Evolutionary conservation across 495 filamentous ascomycete species (phyloP), one percentile per base, ranked within the genome.

Genomic region (Penicillium canescens): DNA sequence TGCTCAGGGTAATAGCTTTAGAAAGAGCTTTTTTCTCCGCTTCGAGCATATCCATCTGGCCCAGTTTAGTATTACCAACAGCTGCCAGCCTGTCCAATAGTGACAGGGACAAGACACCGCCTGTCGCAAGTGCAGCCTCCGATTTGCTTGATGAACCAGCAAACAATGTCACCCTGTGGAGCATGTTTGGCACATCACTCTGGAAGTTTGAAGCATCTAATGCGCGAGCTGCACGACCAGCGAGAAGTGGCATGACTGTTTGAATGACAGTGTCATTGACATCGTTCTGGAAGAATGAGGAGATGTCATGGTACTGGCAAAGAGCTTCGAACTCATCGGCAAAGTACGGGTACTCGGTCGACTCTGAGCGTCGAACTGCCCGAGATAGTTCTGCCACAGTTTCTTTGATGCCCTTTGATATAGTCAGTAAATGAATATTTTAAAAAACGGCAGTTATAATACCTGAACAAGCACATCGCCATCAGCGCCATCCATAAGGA

Each of bases 11-110:
- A 4, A 88, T 63, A 33, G 78, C 71, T 50, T 76, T 75, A 10
- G 82, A 83, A 39, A 92, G 69, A 3, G 79, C 73, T 6, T 82
- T 78, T 47, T 89, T 73, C 61, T 92, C 89, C 1, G 78, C 66
- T 60, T 89, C 83, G 2, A 92, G 71, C 23, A 85, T 79, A 47
- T 81, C 76, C 45, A 91, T 75, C 56, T 86, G 82, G 11, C 77
- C 75, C 47, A 92, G 67, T 42, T 68, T 80, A 1, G 84, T 82
- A 37, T 74, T 71, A 26, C 76, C 69, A 5, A 85, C 67, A 4
- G 72, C 67, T 37, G 78, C 73, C 46, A 88, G 67, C 51, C 81
- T 84, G 31, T 74, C 70, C 34, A 90, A 58, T 9, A 90, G 53
- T 0, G 78, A 75, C 16, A 82, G 60, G 13, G 86, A 80, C 16